A percentile compares a stretch with the other conserved stretches of the same genome.
phyloP scores from a whole-genome alignment of 139 green algal genomes.

The Closterium sp. region DNA sequence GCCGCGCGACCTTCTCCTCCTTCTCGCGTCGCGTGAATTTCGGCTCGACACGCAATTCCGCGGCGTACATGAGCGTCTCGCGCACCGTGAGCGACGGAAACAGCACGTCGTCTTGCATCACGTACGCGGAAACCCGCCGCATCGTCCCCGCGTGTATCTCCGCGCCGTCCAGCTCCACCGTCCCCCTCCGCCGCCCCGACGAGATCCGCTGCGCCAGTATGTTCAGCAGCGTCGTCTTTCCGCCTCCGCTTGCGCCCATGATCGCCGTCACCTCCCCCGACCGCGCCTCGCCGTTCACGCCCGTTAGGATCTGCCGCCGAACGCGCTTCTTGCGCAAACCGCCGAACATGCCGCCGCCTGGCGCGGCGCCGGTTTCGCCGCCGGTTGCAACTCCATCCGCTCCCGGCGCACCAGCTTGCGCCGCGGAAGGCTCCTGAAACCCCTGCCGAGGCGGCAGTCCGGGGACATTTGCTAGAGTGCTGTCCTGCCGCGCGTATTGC shows the following conservation, averaged over 20 bases:
- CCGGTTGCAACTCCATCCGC: not conserved
- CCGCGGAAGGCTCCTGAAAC: not conserved
- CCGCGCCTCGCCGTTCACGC: not conserved
- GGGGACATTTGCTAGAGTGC: not conserved
- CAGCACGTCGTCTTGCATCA: conserved; percentile 67
- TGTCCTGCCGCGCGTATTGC: not conserved
- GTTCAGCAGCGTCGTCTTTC: conserved; percentile 52
- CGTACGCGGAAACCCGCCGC: not conserved
- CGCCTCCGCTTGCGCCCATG: conserved; percentile 4
- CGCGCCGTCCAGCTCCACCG: not conserved
- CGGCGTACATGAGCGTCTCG: conserved; percentile 69
- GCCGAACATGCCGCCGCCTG: not conserved
- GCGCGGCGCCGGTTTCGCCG: not conserved
- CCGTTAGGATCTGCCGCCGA: conserved; percentile 3
- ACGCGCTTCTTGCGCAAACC: conserved; percentile 1
- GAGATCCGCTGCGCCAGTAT: conserved; percentile 52
- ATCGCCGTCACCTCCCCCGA: conserved; percentile 4
- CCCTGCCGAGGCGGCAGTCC: not conserved
- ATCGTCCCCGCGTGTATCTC: not conserved
- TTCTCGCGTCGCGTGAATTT: not conserved
- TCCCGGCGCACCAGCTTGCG: not conserved
- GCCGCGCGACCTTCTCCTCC: not conserved
- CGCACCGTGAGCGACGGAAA: conserved; percentile 65
- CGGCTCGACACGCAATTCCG: not conserved
- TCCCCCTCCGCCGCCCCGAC: not conserved